Conservation (phyloP, 2,329 filamentous ascomycete genomes). For the Hirsutella thompsonii region DNA sequence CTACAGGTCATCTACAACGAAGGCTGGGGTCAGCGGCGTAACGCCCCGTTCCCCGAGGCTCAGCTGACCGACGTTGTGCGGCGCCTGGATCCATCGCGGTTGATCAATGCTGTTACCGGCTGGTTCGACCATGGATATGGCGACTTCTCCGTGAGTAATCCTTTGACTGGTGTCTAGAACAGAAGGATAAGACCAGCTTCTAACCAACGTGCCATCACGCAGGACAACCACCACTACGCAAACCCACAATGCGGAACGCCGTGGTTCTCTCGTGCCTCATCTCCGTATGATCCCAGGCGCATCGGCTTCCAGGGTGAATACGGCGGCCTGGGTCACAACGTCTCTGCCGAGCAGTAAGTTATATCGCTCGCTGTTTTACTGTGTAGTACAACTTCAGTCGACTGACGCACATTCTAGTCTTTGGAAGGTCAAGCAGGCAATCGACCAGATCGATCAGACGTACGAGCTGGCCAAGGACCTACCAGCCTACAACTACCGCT, state of each 20-base stretch:
- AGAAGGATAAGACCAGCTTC: background rate
- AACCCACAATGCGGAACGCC: constrained; percentile 59
- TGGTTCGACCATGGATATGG: constrained; percentile 58
- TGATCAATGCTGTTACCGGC: constrained; percentile 50
- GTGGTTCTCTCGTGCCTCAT: constrained; percentile 45
- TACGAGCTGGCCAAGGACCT: constrained; percentile 51
- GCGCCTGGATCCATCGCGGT: constrained; percentile 46
- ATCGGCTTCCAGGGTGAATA: constrained; percentile 63
- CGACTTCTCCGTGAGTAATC: constrained; percentile 41
- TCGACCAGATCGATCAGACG: constrained; percentile 49
- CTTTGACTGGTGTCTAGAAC: background rate
- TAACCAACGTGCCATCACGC: background rate
- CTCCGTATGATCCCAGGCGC: constrained; percentile 41
- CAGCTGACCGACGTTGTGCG: constrained; percentile 40
- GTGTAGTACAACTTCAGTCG: too few relatives aligned
- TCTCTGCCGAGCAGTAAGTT: constrained; percentile 45
- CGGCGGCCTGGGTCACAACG: constrained; percentile 54
- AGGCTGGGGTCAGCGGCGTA: constrained; percentile 51
- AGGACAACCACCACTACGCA: constrained; percentile 62
- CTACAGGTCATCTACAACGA: constrained; percentile 54
- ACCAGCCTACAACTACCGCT: constrained; percentile 54
- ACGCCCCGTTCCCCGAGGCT: constrained; percentile 39
- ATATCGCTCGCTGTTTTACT: background rate
- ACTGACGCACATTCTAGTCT: constrained; percentile 25
- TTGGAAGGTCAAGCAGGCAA: constrained; percentile 49